Conservation (phyloP, 352 stramenopile genomes). For the Saprolegnia diclina region DNA sequence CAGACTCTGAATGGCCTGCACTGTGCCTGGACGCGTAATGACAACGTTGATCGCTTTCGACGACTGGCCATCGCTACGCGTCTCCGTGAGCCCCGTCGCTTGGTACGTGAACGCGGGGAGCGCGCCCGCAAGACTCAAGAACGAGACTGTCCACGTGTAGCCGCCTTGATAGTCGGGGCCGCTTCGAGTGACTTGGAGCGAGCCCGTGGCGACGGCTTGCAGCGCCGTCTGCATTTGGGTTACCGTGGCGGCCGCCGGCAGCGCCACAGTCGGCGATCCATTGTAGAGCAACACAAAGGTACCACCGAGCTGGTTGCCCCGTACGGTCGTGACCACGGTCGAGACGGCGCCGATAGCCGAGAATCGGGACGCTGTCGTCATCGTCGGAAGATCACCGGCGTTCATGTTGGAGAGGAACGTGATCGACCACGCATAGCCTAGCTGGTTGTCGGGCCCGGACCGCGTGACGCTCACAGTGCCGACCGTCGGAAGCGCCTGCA, state of each 20-base stretch:
- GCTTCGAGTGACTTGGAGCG: conserved; percentile 56
- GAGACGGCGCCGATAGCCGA: conserved; percentile 37
- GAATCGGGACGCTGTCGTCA: conserved; percentile 45
- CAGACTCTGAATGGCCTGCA: conserved; percentile 64
- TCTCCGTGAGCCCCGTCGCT: conserved; percentile 42
- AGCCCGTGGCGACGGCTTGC: conserved; percentile 46
- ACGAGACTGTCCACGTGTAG: conserved; percentile 94
- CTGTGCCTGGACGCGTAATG: conserved; percentile 39
- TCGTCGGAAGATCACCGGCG: conserved; percentile 47
- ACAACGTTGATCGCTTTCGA: conserved; percentile 51
- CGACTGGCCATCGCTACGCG: conserved; percentile 38
- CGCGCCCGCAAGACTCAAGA: conserved; percentile 64
- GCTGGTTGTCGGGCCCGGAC: conserved; percentile 45
- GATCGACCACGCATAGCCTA: conserved; percentile 65
- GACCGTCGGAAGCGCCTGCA: conserved; percentile 56
- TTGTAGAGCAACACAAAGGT: conserved; percentile 57
- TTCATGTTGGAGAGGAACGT: conserved; percentile 74
- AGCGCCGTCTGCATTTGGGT: conserved; percentile 62
- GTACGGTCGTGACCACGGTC: conserved; percentile 33
- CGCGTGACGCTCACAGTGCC: conserved; percentile 55
- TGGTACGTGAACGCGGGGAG: conserved; percentile 36
- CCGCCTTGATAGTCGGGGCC: conserved; percentile 73
- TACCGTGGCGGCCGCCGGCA: conserved; percentile 72
- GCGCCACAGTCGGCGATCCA: conserved; percentile 47
- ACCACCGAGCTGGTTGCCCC: conserved; percentile 64